These are phyloP conservation scores for Mortierella alpina DNA, from an alignment of 192 early-diverging fungal genomes.

Conservation along the genomic window DNA sequence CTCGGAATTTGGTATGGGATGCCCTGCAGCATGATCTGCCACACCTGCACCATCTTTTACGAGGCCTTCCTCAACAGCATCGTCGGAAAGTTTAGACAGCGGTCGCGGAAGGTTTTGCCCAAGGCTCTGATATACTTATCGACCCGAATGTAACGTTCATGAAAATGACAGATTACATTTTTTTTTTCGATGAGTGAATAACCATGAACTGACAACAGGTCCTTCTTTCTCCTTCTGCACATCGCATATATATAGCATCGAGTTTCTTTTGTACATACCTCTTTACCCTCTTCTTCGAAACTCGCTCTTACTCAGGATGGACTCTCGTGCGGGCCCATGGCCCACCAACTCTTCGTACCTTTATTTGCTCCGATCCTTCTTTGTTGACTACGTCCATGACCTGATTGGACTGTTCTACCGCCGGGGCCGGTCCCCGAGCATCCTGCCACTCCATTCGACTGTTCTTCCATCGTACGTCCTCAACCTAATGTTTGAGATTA, in stretches of 20 bases:
- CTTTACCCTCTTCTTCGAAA: conserved; percentile 49
- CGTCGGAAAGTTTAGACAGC: conserved; percentile 36
- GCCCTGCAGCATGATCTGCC: conserved; percentile 54
- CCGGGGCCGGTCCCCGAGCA: conserved; percentile 34
- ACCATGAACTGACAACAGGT: background rate
- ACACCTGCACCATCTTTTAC: conserved; percentile 54
- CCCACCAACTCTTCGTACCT: conserved; percentile 29
- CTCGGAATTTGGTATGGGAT: conserved; percentile 54
- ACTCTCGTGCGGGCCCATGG: conserved; percentile 41
- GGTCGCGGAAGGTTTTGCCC: conserved; percentile 32
- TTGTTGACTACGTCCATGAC: conserved; percentile 42
- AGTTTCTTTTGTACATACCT: conserved; percentile 52
- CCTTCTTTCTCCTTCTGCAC: background rate
- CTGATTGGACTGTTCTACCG: conserved; percentile 51
- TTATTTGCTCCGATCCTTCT: conserved; percentile 30
- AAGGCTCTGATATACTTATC: conserved; percentile 39
- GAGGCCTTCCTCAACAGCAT: conserved; percentile 53
- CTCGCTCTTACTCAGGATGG: conserved; percentile 42
- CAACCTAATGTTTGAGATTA: conserved; percentile 48
- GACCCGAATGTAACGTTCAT: conserved; percentile 28
- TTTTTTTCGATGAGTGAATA: background rate
- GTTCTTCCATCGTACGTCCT: conserved; percentile 47
- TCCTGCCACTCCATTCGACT: conserved; percentile 41
- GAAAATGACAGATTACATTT: background rate
- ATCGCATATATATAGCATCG: conserved; percentile 9